These are phyloP conservation scores for Solanum corneliomulleri DNA, from an alignment of 257 asterid genomes.

Conservation along the genomic window DNA sequence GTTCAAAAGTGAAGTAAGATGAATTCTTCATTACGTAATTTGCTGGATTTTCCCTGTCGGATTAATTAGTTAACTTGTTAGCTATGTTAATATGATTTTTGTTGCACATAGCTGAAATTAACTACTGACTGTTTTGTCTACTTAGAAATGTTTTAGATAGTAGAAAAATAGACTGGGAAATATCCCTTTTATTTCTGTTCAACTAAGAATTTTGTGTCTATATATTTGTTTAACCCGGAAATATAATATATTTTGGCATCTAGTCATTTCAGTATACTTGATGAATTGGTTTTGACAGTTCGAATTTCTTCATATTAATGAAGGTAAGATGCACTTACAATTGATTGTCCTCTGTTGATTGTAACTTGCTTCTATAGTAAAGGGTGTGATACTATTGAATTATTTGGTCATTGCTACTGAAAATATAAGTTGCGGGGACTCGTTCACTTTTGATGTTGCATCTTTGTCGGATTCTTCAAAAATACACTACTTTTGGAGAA, in stretches of 20 bases:
- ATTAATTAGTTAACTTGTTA: neutral
- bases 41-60: neutral
- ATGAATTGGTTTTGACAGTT: neutral
- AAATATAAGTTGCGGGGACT: neutral
- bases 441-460: neutral
- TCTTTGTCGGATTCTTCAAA: too few species aligned
- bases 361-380: neutral
- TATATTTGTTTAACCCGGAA: neutral
- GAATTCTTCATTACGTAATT: neutral
- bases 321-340: neutral
- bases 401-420: neutral
- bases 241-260: neutral
- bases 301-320: neutral
- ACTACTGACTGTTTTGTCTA: conserved; percentile 22
- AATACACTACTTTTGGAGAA: neutral
- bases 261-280: neutral
- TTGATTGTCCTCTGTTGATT: neutral
- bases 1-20: conserved; percentile 6
- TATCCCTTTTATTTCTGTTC: neutral
- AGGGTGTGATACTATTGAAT: neutral
- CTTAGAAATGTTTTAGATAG: neutral
- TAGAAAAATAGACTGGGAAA: neutral
- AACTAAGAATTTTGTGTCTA: neutral
- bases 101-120: conserved; percentile 15
- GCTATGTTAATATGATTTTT: neutral